These are phyloP conservation scores for Clitocybe nebularis DNA, from an alignment of 1,284 basidiomycete species.

Conservation along the genomic window DNA sequence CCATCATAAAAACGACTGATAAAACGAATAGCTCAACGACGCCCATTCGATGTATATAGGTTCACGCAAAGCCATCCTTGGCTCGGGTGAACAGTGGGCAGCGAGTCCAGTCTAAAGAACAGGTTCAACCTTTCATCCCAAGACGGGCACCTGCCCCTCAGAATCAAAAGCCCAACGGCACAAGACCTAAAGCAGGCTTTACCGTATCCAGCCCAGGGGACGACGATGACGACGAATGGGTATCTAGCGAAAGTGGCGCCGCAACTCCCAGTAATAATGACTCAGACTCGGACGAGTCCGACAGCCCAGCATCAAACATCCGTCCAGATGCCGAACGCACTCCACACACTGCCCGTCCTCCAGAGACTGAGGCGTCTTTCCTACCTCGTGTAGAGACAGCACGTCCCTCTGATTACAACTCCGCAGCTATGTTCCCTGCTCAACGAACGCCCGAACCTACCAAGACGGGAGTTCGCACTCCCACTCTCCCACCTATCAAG, in stretches of 20 bases:
- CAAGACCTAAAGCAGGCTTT: slow-evolving; percentile 52
- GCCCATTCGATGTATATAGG: no score
- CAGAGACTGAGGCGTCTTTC: slow-evolving; percentile 18
- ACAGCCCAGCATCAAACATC: slow-evolving; percentile 17
- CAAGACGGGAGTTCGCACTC: slow-evolving; percentile 11
- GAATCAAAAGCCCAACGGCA: slow-evolving; percentile 21
- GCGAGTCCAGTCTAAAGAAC: slow-evolving; percentile 50
- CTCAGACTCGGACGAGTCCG: slow-evolving; percentile 33
- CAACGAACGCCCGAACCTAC: slow-evolving; percentile 2
- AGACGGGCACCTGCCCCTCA: slow-evolving; percentile 20
- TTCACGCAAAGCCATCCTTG: slow-evolving; percentile 30
- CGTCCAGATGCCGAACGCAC: slow-evolving; percentile 15
- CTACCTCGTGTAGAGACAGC: slow-evolving; percentile 35
- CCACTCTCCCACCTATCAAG: slow-evolving; percentile 16
- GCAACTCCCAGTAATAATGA: slow-evolving; percentile 52
- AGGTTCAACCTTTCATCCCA: slow-evolving; percentile 31
- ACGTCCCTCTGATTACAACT: slow-evolving; percentile 30
- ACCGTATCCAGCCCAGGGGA: slow-evolving; percentile 51
- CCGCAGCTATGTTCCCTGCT: slow-evolving; percentile 8
- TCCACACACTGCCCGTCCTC: slow-evolving; percentile 6
- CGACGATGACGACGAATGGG: slow-evolving; percentile 64
- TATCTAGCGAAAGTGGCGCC: slow-evolving; percentile 71
- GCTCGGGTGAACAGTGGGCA: slow-evolving; percentile 46
- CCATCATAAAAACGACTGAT: slow-evolving; percentile 14
- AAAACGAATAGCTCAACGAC: slow-evolving; percentile 8